Conservation (phyloP, 179 eudicot species). For the Camellia oleifera region DNA sequence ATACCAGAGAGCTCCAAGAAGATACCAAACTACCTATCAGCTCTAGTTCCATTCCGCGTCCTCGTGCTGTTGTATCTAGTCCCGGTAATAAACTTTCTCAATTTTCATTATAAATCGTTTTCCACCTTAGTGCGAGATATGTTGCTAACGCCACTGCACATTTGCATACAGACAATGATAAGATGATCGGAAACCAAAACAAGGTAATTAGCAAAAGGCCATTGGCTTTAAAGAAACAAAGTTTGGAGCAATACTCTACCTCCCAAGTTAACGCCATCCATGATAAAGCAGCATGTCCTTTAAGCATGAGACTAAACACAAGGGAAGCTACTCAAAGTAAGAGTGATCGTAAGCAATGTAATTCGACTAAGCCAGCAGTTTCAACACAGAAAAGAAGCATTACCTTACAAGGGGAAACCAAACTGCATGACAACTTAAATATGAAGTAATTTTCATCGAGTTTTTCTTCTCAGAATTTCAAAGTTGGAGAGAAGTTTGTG, state of each 20-base stretch:
- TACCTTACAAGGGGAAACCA: neutral
- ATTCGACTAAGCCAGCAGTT: neutral
- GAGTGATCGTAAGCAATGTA: too few species aligned
- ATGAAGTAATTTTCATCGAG: neutral
- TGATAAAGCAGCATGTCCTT: too few species aligned
- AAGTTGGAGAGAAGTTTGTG: neutral
- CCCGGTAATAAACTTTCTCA: slow-evolving; percentile 2
- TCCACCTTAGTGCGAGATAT: too few species aligned
- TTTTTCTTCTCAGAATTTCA: neutral
- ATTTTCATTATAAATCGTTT: too few species aligned
- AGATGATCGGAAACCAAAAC: slow-evolving; percentile 10
- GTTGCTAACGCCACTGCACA: neutral
- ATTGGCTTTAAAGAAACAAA: too few species aligned
- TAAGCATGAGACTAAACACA: too few species aligned
- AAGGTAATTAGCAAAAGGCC: neutral
- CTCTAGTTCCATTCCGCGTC: neutral
- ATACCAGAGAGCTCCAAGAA: neutral
- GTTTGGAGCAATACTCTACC: neutral
- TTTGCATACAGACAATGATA: slow-evolving; percentile 7
- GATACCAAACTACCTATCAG: neutral
- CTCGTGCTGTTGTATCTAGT: slow-evolving; percentile 14
- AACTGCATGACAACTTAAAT: neutral
- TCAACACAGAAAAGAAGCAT: neutral
- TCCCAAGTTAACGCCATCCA: neutral
- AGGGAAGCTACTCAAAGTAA: too few species aligned